Conservation (phyloP, 352 stramenopile species). For the Aphanomyces cochlioides region DNA sequence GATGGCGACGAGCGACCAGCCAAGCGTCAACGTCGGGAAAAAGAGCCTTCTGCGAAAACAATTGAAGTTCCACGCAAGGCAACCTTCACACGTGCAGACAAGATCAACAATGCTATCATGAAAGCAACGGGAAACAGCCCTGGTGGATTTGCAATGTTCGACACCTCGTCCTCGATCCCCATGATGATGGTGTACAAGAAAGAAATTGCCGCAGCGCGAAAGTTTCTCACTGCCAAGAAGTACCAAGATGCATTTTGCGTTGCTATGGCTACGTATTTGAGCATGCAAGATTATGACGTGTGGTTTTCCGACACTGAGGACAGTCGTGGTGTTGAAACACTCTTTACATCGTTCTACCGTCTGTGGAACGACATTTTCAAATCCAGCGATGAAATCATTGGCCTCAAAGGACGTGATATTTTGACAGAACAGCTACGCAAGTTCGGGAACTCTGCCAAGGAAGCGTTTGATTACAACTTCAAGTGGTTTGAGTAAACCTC, state of each 20-base stretch:
- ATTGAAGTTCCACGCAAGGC: slow-evolving; percentile 14
- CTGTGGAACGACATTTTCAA: slow-evolving; percentile 25
- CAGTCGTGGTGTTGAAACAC: slow-evolving; percentile 10
- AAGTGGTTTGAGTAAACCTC: slow-evolving; percentile 15
- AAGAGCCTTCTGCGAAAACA: not conserved
- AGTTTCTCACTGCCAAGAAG: slow-evolving; percentile 23
- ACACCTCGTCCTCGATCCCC: slow-evolving; percentile 26
- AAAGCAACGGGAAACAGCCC: slow-evolving; percentile 16
- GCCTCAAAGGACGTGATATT: slow-evolving; percentile 21
- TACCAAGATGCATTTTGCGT: slow-evolving; percentile 23
- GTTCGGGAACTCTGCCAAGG: slow-evolving; percentile 19
- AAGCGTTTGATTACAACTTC: slow-evolving; percentile 24
- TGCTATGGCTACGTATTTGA: slow-evolving; percentile 19
- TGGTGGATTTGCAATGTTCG: slow-evolving; percentile 26
- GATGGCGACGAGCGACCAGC: slow-evolving; percentile 4
- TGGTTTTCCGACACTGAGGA: slow-evolving; percentile 28
- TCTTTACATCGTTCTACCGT: slow-evolving; percentile 26
- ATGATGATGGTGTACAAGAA: slow-evolving; percentile 28
- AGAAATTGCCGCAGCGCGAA: slow-evolving; percentile 25
- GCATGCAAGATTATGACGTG: slow-evolving; percentile 24
- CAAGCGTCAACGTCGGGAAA: slow-evolving; percentile 12
- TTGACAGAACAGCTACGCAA: slow-evolving; percentile 17
- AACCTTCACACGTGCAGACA: slow-evolving; percentile 19
- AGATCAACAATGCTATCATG: slow-evolving; percentile 21
- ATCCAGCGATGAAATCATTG: slow-evolving; percentile 10